A percentile compares a stretch with the other conserved stretches of the same genome.
Conservation (phyloP, 176 grass and related monocot species). For the Guadua angustifolia region DNA sequence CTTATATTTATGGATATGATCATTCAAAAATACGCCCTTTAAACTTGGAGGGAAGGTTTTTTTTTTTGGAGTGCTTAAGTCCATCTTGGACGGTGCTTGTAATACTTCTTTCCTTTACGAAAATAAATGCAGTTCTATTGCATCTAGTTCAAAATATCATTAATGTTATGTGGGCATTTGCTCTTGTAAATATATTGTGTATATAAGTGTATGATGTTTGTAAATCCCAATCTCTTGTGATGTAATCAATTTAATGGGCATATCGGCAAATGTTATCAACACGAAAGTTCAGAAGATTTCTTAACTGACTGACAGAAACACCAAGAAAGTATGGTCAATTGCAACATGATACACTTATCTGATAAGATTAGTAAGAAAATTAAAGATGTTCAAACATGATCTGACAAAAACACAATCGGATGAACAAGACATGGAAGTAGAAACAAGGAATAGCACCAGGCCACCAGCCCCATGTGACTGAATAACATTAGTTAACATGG, state of each 20-base stretch:
- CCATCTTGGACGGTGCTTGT: too few relatives aligned
- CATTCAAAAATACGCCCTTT: too few relatives aligned
- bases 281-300: background rate
- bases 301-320: background rate
- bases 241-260: background rate
- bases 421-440: background rate
- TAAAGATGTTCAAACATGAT: background rate
- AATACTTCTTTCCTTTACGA: too few relatives aligned
- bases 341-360: background rate
- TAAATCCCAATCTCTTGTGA: background rate
- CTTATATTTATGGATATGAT: too few relatives aligned
- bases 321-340: background rate
- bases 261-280: background rate
- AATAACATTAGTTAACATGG: background rate
- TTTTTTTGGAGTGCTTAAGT: too few relatives aligned
- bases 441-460: background rate
- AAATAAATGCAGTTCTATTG: too few relatives aligned
- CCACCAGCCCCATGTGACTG: too few relatives aligned
- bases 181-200: background rate
- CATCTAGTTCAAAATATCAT: background rate
- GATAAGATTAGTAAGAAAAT: conserved; percentile 7
- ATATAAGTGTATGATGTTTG: background rate
- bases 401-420: background rate
- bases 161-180: background rate
- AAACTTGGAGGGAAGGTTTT: too few relatives aligned